Evolutionary conservation across 495 filamentous ascomycete genomes (phyloP).

Genomic region (Aspergillus conjunctus): DNA sequence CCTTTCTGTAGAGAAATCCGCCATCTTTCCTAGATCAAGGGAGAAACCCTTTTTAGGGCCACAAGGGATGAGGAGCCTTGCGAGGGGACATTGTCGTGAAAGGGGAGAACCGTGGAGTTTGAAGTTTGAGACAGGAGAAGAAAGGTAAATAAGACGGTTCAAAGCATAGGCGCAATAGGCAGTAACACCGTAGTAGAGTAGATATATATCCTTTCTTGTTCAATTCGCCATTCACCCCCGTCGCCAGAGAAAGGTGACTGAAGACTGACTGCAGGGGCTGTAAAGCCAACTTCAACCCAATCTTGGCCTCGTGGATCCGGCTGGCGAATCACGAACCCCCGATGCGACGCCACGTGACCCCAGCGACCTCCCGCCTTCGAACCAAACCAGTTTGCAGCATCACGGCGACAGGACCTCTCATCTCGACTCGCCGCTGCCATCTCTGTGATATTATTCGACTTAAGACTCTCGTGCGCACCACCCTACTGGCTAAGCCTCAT

Average conservation of each 20-base stretch:
- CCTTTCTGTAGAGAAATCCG: neutral
- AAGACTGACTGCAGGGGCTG: neutral
- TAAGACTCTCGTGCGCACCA: slow-evolving; percentile 17
- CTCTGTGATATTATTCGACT: slow-evolving; percentile 25
- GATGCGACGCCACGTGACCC: slow-evolving; percentile 34
- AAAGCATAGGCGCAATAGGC: neutral
- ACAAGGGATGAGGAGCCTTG: neutral
- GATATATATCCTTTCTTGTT: neutral
- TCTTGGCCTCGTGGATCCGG: slow-evolving; percentile 7
- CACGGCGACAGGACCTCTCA: slow-evolving; percentile 23
- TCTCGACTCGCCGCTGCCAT: slow-evolving; percentile 22
- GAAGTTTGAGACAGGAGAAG: neutral
- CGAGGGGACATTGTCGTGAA: neutral
- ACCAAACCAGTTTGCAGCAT: slow-evolving; percentile 44
- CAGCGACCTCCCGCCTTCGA: slow-evolving; percentile 45
- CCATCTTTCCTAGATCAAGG: neutral
- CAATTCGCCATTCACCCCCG: too few species aligned
- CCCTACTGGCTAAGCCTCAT: slow-evolving; percentile 12
- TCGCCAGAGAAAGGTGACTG: neutral
- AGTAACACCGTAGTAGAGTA: neutral
- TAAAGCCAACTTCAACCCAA: neutral
- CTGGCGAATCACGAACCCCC: slow-evolving; percentile 29
- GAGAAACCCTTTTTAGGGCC: neutral
- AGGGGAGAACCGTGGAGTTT: neutral
- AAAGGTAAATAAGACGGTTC: neutral